These are phyloP conservation scores for Penicillium crystallinum DNA, from an alignment of 495 filamentous ascomycete genomes.

Conservation along the genomic window DNA sequence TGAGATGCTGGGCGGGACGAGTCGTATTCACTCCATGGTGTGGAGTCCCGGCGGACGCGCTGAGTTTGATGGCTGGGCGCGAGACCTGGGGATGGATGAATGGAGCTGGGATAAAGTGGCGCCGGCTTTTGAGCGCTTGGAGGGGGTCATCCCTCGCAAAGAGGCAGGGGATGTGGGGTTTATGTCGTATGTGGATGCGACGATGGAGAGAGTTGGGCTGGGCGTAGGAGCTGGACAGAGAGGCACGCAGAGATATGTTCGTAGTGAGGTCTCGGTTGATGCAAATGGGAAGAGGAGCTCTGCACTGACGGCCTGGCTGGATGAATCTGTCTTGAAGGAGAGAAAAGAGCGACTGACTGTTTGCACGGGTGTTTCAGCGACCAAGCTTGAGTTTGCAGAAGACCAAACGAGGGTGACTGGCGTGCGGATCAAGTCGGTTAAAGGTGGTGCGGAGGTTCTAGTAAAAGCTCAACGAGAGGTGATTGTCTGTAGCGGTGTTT, in stretches of 20 bases:
- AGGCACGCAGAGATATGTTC: neutral
- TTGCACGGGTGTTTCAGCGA: neutral
- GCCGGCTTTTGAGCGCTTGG: neutral
- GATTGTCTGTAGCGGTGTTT: neutral
- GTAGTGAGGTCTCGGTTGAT: conserved; percentile 1
- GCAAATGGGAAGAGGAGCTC: neutral
- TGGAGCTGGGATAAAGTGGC: neutral
- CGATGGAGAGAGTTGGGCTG: no score
- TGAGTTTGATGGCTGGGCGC: no score
- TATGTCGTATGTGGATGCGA: no score
- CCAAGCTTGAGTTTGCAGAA: neutral
- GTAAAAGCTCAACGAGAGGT: neutral
- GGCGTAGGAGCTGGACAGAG: neutral
- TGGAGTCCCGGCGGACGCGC: no score
- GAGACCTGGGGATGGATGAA: no score
- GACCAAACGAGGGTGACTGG: neutral
- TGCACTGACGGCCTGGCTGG: neutral
- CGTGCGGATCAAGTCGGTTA: neutral
- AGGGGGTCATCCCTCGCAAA: no score
- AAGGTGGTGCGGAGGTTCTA: neutral
- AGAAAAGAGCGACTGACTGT: no score
- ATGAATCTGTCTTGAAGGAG: neutral
- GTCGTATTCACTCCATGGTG: no score
- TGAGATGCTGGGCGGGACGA: no score
- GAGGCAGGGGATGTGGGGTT: no score